Evolutionary conservation across 2,329 filamentous ascomycete genomes (phyloP).

Genomic region (Claviceps purpurea): DNA sequence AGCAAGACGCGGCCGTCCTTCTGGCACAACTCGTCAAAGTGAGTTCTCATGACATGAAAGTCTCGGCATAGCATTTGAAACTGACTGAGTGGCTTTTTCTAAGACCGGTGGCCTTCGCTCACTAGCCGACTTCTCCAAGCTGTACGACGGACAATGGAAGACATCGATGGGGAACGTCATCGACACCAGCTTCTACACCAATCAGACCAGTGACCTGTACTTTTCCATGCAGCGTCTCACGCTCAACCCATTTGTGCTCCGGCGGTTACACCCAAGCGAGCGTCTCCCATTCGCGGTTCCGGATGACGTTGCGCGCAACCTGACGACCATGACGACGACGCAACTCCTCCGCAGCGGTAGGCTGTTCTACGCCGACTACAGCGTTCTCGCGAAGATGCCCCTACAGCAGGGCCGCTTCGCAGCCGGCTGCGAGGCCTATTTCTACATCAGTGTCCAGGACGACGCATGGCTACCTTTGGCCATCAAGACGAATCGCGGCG

Average conservation of each 20-base stretch:
- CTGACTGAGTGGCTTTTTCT: not conserved
- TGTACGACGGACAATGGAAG: slow-evolving; percentile 29
- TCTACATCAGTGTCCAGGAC: slow-evolving; percentile 27
- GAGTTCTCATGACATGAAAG: no score
- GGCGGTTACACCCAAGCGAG: slow-evolving; percentile 18
- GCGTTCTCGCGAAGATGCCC: slow-evolving; percentile 18
- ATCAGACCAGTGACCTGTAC: slow-evolving; percentile 31
- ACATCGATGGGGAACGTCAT: slow-evolving; percentile 20
- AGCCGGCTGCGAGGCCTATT: slow-evolving; percentile 31
- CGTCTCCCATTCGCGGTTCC: slow-evolving; percentile 24
- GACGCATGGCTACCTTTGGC: slow-evolving; percentile 33
- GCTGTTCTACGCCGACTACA: slow-evolving; percentile 30
- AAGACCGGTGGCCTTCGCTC: slow-evolving; percentile 17
- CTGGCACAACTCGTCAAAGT: not conserved
- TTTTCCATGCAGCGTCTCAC: slow-evolving; percentile 36
- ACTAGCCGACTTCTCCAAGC: slow-evolving; percentile 23
- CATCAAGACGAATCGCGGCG: slow-evolving; percentile 30
- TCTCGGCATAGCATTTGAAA: not conserved
- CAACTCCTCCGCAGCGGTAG: slow-evolving; percentile 21
- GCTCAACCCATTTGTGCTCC: slow-evolving; percentile 25
- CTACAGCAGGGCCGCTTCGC: slow-evolving; percentile 18
- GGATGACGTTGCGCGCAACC: slow-evolving; percentile 12
- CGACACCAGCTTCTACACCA: slow-evolving; percentile 21
- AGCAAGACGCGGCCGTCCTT: not conserved
- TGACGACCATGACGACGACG: slow-evolving; percentile 20